phyloP scores from a whole-genome alignment of 2,329 filamentous ascomycete genomes.

The Tothia fuscella region DNA sequence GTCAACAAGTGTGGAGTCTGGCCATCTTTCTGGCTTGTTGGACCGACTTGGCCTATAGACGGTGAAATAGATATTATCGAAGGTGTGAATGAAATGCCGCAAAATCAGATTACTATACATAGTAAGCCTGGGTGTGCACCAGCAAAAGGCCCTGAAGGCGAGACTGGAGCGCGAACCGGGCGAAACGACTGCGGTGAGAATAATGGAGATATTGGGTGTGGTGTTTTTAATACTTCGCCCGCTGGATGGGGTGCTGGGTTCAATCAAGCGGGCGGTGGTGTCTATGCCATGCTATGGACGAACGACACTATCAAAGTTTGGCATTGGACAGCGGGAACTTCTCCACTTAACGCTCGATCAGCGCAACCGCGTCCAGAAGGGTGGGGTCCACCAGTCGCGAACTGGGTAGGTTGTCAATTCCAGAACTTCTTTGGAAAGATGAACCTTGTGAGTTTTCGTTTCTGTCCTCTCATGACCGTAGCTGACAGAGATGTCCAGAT shows the following conservation, averaged over 20 bases:
- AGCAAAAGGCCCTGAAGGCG: conserved; percentile 21
- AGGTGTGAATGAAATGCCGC: conserved; percentile 26
- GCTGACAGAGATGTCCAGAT: conserved; percentile 18
- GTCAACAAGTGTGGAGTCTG: conserved; percentile 26
- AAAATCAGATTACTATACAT: conserved; percentile 28
- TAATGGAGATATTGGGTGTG: conserved; percentile 17
- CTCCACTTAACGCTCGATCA: conserved; percentile 17
- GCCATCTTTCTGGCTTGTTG: conserved; percentile 29
- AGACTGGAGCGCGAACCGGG: conserved; percentile 19
- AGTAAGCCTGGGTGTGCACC: conserved; percentile 14
- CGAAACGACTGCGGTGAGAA: conserved; percentile 25
- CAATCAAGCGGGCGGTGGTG: conserved; percentile 30
- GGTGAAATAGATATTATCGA: conserved; percentile 28
- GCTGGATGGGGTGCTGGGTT: conserved; percentile 23
- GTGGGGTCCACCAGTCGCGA: conserved; percentile 58
- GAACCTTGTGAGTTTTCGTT: conserved; percentile 22
- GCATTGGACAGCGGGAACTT: conserved; percentile 29
- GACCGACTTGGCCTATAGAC: conserved; percentile 25
- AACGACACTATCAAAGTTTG: conserved; percentile 33
- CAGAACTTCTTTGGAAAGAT: conserved; percentile 51
- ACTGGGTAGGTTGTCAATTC: conserved; percentile 59
- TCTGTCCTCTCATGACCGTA: neutral
- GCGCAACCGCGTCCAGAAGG: conserved; percentile 36
- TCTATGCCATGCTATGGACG: conserved; percentile 32
- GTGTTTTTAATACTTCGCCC: conserved; percentile 2